Evolutionary conservation across 345 rosid species (phyloP).

Genomic region (Eucalyptus fibrosa): DNA sequence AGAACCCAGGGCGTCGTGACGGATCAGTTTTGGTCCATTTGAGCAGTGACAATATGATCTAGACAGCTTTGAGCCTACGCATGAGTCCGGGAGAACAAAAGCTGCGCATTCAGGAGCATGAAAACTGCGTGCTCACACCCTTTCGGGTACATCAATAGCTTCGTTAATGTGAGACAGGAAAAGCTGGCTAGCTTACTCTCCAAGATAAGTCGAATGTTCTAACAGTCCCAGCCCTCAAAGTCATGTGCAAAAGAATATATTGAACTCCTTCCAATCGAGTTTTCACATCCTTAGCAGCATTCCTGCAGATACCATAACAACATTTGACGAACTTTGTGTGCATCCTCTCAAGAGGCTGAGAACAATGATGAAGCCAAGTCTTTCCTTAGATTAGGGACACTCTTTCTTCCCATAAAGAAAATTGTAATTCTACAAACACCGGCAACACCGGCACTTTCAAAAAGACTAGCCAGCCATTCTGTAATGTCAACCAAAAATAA

Average conservation of each 20-base stretch:
- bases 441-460: background rate
- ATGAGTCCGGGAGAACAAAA: background rate
- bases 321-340: background rate
- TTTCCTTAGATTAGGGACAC: background rate
- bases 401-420: background rate
- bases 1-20: background rate
- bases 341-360: background rate
- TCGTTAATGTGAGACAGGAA: background rate
- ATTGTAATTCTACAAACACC: background rate
- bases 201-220: background rate
- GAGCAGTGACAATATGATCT: background rate
- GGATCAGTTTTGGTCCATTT: background rate
- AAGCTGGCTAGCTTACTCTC: background rate
- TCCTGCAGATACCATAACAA: background rate
- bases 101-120: background rate
- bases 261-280: background rate
- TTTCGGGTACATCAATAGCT: background rate
- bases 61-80: background rate
- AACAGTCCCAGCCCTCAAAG: background rate
- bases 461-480: background rate
- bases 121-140: background rate
- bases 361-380: background rate
- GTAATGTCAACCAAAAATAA: background rate
- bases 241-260: background rate
- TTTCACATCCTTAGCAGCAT: background rate